Evolutionary conservation across 139 green algal species (phyloP), one percentile per base, ranked within the genome.

Genomic region (Picochlorum costavermella): DNA sequence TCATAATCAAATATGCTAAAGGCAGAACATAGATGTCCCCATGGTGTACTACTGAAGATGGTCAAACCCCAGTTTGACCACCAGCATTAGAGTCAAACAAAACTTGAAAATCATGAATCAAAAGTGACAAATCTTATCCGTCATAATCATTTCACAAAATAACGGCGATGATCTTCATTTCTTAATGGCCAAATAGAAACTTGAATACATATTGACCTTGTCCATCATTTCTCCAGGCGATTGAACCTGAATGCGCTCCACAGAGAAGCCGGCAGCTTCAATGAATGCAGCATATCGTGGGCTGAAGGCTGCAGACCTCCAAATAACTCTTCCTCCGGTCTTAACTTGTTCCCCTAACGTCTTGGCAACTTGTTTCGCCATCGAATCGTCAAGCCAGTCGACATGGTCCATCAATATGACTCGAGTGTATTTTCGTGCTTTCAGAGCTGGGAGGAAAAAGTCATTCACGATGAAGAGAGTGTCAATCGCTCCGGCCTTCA

Each of bases 321-420:
- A 98, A 81, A 98, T 98, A 14, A 98, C 81, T 26, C 88, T 83
- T 56, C 92, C 92, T 28, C 91, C 93, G 2, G 80, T 72, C 6
- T 80, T 60, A 36, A 94, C 81, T 64, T 95, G 85, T 66, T 78
- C 37, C 17, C 75, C 76, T 55, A 96, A 79, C 2, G 77, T 67
- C 8, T 63, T 33, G 2, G 86, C 87, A 48, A 97, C 75, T 61
- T 85, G 65, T 36, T 73, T 31, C 1, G 82, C 81, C 12, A 73
- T 40, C 10, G 56, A 30, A 6, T 81, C 45, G 51, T 85, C 75
- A 63, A 95, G 77, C 92, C 92, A 98, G 81, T 98, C 92, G 45
- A 96, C 76, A 68, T 97, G 91, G 82, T 98, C 92, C 92, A 98
- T 98, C 53, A 98, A 75, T 67, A 98, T 96, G 49, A 97, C 92